A percentile compares a stretch with the other conserved stretches of the same genome.
These are phyloP conservation scores for Aspergillus sp. DNA, from an alignment of 2,329 filamentous ascomycete species.

Conservation along the genomic window DNA sequence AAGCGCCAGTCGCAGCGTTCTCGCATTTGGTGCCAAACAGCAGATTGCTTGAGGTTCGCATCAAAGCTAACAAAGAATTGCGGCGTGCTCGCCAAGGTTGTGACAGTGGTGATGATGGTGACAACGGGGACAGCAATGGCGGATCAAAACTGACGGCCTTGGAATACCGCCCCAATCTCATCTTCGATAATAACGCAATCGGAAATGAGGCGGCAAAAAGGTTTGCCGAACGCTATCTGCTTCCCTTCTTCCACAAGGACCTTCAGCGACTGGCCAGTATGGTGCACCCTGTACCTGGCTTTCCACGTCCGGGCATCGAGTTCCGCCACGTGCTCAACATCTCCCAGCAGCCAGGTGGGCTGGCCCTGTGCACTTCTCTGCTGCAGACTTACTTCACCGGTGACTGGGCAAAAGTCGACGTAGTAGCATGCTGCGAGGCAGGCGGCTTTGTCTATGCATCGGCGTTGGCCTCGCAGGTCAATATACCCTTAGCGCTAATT, in stretches of 20 bases:
- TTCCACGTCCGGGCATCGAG: constrained; percentile 45
- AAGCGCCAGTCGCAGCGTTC: constrained; percentile 49
- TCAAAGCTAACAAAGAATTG: constrained; percentile 38
- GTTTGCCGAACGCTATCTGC: constrained; percentile 40
- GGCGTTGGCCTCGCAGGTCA: constrained; percentile 38
- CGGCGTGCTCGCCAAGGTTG: constrained; percentile 15
- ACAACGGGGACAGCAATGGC: constrained; percentile 6
- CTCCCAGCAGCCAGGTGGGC: constrained; percentile 44
- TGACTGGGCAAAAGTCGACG: constrained; percentile 43
- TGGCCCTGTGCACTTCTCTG: constrained; percentile 47
- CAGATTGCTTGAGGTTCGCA: constrained; percentile 49
- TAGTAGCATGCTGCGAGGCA: constrained; percentile 49
- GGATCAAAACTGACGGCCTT: constrained; percentile 15
- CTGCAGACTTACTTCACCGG: constrained; percentile 42
- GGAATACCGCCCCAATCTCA: constrained; percentile 37
- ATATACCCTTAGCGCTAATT: constrained; percentile 44
- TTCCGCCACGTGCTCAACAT: constrained; percentile 57
- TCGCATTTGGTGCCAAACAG: constrained; percentile 50
- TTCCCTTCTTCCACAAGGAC: constrained; percentile 44
- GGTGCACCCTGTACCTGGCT: constrained; percentile 45
- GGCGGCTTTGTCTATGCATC: constrained; percentile 54
- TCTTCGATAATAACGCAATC: constrained; percentile 47
- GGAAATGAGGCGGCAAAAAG: constrained; percentile 33
- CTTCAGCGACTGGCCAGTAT: constrained; percentile 44
- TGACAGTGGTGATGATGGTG: neutral